These are phyloP conservation scores for Gymnopilus junonius DNA, from an alignment of 768 basidiomycete species.

Conservation along the genomic window DNA sequence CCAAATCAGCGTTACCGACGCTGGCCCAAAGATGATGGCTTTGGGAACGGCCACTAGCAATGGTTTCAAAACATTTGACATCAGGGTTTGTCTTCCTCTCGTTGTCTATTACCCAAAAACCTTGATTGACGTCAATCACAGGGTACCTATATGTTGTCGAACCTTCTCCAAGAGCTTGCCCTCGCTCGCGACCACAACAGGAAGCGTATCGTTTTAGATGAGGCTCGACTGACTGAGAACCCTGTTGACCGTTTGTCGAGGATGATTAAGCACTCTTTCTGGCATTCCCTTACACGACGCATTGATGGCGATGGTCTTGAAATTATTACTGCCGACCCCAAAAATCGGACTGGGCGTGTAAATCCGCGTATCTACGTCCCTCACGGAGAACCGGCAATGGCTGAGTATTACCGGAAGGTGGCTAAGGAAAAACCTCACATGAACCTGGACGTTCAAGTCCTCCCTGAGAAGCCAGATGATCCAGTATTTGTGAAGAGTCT, in stretches of 20 bases:
- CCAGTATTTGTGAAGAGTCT: constrained; percentile 88
- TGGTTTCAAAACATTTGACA: constrained; percentile 97
- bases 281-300: constrained; percentile 95
- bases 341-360: constrained; percentile 90
- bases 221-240: constrained; percentile 96
- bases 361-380: constrained; percentile 96
- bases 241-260: constrained; percentile 95
- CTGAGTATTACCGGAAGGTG: constrained; percentile 92
- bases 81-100: constrained; percentile 60
- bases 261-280: constrained; percentile 98
- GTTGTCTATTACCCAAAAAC: background rate
- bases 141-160: constrained; percentile 99
- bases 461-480: constrained; percentile 88
- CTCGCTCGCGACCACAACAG: constrained; percentile 93
- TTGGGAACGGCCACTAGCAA: constrained; percentile 97
- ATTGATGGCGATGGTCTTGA: constrained; percentile 98
- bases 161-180: constrained; percentile 97
- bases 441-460: constrained; percentile 89
- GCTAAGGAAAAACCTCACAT: constrained; percentile 92
- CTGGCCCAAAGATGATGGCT: constrained; percentile 95
- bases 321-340: constrained; percentile 97
- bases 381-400: constrained; percentile 91
- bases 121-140: constrained; percentile 34
- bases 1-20: constrained; percentile 95
- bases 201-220: constrained; percentile 98